Evolutionary conservation across 495 filamentous ascomycete species (phyloP), one percentile per base, ranked within the genome.

Genomic region (Xylaria cubensis): DNA sequence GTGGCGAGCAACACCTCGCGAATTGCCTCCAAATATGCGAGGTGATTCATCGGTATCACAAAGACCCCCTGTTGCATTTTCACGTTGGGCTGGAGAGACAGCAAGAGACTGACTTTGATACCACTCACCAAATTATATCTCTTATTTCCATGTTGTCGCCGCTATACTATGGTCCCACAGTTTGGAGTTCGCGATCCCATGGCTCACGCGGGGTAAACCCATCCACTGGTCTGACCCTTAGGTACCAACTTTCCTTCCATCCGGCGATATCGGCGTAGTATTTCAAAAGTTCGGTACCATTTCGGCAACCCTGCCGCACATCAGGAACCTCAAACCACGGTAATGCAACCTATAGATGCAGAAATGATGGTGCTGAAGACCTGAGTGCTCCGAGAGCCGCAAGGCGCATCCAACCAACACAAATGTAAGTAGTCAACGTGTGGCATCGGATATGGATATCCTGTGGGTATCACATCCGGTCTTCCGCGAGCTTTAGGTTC

Each of bases 241-340:
- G 21, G 15, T 69, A 44, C 7, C 39, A 13, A 42, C 32, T 9
- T 34, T 26, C 17, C 13, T 21, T 26, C 12, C 24, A n/a, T n/a
- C 26, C 36, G 63, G 70, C 70, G 63, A 72, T 67, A 71, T 71
- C 69, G 69, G 69, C 69, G 61, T 39, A 19, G 2, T 32, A 36
- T 36, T 62, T 42, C n/a, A 19, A 15, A 53, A 12, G 6, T 21
- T 36, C 44, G 19, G 34, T 19, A 34, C 44, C 34, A 21, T 63
- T 34, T 12, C 46, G 44, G 24, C 42, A 64, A 53, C 58, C 58
- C 44, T 44, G 55, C 58, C 34, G 58, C 68, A 61, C 32, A 42
- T 42, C 32, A 53, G 58, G 68, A 70, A 42, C 68, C 56, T 36
- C 1, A 26, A 6, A 4, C 29, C 26, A 39, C 10, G 41, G 21